phyloP scores from a whole-genome alignment of 148 eudicot genomes.

The Amaranthus hypochondriacus region DNA sequence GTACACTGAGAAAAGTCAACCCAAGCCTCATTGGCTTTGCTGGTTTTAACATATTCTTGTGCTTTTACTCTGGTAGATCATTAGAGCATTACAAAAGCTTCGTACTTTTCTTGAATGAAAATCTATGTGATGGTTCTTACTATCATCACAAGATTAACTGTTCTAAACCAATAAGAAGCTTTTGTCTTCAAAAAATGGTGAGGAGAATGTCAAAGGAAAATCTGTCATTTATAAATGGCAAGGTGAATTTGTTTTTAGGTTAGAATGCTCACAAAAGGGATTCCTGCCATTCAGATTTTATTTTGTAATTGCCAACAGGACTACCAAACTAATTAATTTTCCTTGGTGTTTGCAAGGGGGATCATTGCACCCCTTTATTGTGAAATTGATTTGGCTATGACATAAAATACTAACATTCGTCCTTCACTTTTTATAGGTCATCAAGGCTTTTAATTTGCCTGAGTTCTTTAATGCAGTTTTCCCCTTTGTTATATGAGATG shows the following conservation, averaged over 20 bases:
- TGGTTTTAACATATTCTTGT: not conserved
- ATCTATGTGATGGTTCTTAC: too few species aligned
- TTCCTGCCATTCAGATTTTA: not conserved
- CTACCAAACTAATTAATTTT: not conserved
- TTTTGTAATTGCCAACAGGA: not conserved
- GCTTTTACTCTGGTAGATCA: not conserved
- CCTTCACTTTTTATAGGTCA: constrained; percentile 43
- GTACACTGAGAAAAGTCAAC: too few species aligned
- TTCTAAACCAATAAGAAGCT: not conserved
- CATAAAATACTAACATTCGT: not conserved
- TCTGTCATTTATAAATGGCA: not conserved
- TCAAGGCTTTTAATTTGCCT: constrained; percentile 67
- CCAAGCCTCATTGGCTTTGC: too few species aligned
- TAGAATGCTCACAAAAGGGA: not conserved
- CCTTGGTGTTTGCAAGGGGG: not conserved
- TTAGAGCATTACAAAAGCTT: too few species aligned
- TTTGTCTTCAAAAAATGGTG: not conserved
- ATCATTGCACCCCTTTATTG: not conserved
- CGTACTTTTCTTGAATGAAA: too few species aligned
- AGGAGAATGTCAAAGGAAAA: too few species aligned
- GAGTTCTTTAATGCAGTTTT: constrained; percentile 60
- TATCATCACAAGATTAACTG: not conserved
- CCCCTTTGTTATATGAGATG: constrained; percentile 62
- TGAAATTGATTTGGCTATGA: not conserved
- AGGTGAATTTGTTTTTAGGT: not conserved